Conservation (phyloP, 164 flowering plant genomes). For the Malania oleifera region DNA sequence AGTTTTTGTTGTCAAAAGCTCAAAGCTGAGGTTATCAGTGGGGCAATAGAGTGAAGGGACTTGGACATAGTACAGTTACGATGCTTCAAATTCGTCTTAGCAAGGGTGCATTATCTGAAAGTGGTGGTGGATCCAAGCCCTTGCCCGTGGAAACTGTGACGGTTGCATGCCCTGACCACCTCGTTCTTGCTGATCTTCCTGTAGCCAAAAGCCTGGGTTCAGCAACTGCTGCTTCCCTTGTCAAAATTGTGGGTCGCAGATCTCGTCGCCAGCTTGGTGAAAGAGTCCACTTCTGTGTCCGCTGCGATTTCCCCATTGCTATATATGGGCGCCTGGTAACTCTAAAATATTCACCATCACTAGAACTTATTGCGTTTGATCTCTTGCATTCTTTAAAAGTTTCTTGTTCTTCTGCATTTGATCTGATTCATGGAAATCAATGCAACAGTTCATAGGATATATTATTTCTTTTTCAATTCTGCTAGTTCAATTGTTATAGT, state of each 20-base stretch:
- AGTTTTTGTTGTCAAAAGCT: no score
- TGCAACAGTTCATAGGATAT: no score
- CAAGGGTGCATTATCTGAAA: neutral
- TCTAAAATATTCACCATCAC: no score
- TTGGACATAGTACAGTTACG: neutral
- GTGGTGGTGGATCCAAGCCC: slow-evolving; percentile 1
- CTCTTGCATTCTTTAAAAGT: no score
- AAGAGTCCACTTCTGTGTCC: slow-evolving; percentile 7
- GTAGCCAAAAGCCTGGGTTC: slow-evolving; percentile 4
- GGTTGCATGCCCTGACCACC: slow-evolving; percentile 7
- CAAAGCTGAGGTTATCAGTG: no score
- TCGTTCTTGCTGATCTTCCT: slow-evolving; percentile 2
- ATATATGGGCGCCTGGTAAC: slow-evolving; percentile 6
- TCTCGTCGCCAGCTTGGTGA: slow-evolving; percentile 6
- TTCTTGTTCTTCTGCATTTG: no score
- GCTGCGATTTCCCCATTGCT: slow-evolving; percentile 9
- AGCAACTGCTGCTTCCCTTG: slow-evolving; percentile 1
- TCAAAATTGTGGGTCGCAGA: slow-evolving; percentile 4
- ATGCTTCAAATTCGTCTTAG: slow-evolving; percentile 6
- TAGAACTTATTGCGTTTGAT: neutral
- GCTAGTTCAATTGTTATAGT: no score
- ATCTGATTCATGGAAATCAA: no score
- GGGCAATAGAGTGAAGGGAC: neutral
- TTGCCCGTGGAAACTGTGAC: slow-evolving; percentile 3
- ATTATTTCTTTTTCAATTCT: no score